Conservation (phyloP, 169 alveolate genomes). For the Perkinsus olseni region DNA sequence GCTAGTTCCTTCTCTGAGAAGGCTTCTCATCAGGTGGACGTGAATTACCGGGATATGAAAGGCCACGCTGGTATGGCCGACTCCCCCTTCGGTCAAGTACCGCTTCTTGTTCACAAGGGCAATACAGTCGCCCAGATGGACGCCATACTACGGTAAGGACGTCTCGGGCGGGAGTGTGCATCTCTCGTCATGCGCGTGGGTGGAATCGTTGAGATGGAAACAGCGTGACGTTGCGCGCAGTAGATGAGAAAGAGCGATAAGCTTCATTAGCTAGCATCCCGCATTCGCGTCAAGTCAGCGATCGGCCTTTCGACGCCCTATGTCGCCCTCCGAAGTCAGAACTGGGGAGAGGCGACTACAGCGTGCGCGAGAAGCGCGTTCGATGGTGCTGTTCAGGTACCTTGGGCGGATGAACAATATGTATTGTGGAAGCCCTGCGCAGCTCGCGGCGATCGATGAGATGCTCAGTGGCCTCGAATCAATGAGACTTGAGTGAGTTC, state of each 20-base stretch:
- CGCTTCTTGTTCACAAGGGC: not conserved
- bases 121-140: not conserved
- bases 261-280: no score
- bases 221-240: no score
- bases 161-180: no score
- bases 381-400: not conserved
- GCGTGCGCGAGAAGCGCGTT: no score
- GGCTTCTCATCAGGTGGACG: not conserved
- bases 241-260: no score
- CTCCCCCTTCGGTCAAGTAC: not conserved
- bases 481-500: not conserved
- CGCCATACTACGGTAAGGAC: not conserved
- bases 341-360: no score
- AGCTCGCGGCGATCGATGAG: not conserved
- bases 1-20: not conserved
- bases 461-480: not conserved
- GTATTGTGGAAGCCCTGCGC: not conserved
- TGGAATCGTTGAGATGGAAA: no score
- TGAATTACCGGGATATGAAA: not conserved
- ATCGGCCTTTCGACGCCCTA: no score
- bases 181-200: no score
- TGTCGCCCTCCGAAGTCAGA: no score
- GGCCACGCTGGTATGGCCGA: not conserved
- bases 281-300: no score
- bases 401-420: not conserved